Evolutionary conservation across 805 yeast genomes (phyloP).

Genomic region (Ogataea allantospora): DNA sequence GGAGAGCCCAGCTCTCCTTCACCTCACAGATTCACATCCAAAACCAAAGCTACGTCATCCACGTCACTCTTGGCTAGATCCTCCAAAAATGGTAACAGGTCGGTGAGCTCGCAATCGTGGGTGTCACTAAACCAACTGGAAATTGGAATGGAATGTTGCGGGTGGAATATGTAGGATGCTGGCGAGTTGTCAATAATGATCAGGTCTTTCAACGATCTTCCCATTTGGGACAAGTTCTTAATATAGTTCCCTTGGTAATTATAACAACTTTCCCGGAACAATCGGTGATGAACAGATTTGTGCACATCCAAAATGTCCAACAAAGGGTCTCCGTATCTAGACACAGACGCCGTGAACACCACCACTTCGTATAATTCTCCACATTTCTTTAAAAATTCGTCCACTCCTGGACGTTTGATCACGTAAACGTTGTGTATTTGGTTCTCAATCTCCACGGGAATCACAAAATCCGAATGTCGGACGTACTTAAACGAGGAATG

Average conservation of each 20-base stretch:
- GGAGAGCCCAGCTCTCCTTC: slow-evolving; percentile 14
- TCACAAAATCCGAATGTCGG: slow-evolving; percentile 91
- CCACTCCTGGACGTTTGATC: slow-evolving; percentile 97
- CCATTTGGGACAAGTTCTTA: slow-evolving; percentile 90
- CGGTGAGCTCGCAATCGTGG: slow-evolving; percentile 93
- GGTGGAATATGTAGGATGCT: slow-evolving; percentile 96
- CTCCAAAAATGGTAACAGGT: slow-evolving; percentile 84
- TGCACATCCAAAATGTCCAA: slow-evolving; percentile 82
- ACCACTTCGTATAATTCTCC: slow-evolving; percentile 92
- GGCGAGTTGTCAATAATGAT: slow-evolving; percentile 97
- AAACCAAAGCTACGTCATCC: slow-evolving; percentile 79
- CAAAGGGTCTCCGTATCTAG: slow-evolving; percentile 94
- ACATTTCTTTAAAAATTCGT: slow-evolving; percentile 79
- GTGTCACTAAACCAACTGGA: slow-evolving; percentile 98
- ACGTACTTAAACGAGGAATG: slow-evolving; percentile 92
- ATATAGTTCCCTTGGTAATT: slow-evolving; percentile 93
- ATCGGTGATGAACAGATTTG: slow-evolving; percentile 78
- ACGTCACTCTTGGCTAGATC: slow-evolving; percentile 74
- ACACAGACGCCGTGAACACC: slow-evolving; percentile 93
- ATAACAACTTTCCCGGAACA: slow-evolving; percentile 92
- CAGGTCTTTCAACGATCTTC: slow-evolving; percentile 81
- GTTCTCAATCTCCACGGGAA: slow-evolving; percentile 94
- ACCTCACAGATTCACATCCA: slow-evolving; percentile 58
- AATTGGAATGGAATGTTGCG: slow-evolving; percentile 95
- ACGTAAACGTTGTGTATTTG: slow-evolving; percentile 93